Percentiles rank a stretch among this genome's conserved stretches.
Evolutionary conservation across 371 early-diverging fungal genomes (phyloP).

Genomic region (Zopfochytrium polystomum): DNA sequence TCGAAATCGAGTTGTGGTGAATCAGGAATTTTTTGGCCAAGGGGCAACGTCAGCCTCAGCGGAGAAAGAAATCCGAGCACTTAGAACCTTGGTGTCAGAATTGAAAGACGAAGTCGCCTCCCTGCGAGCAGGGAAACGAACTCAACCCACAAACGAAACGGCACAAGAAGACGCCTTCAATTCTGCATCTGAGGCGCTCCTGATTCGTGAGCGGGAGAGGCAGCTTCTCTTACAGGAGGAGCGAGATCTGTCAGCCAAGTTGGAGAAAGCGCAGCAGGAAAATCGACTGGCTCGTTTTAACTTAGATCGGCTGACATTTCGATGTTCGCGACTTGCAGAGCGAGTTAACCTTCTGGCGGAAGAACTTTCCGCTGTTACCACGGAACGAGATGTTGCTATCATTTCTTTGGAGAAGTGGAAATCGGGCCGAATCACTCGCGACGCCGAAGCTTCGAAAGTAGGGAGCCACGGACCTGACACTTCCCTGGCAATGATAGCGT

Average conservation of each 20-base stretch:
- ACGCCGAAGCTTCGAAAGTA: neutral
- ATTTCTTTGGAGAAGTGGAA: constrained; percentile 29
- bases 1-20: constrained; percentile 73
- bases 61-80: constrained; percentile 38
- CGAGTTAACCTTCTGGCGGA: constrained; percentile 23
- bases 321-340: constrained; percentile 32
- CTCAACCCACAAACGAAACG: neutral
- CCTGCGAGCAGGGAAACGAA: constrained; percentile 16
- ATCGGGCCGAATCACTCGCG: constrained; percentile 8
- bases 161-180: neutral
- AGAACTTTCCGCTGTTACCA: constrained; percentile 23
- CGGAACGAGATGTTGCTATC: constrained; percentile 34
- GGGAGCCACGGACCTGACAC: neutral
- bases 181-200: constrained; percentile 13
- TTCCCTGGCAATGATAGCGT: constrained; percentile 5
- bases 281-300: constrained; percentile 30
- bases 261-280: constrained; percentile 23
- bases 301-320: constrained; percentile 38
- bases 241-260: constrained; percentile 32
- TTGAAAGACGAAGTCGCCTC: constrained; percentile 35
- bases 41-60: constrained; percentile 25
- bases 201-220: constrained; percentile 25
- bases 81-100: constrained; percentile 43
- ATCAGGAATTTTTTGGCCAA: constrained; percentile 62
- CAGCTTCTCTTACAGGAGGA: constrained; percentile 33